Conservation (phyloP, 306 rosid genomes). For the Elaeagnus macrophylla region DNA sequence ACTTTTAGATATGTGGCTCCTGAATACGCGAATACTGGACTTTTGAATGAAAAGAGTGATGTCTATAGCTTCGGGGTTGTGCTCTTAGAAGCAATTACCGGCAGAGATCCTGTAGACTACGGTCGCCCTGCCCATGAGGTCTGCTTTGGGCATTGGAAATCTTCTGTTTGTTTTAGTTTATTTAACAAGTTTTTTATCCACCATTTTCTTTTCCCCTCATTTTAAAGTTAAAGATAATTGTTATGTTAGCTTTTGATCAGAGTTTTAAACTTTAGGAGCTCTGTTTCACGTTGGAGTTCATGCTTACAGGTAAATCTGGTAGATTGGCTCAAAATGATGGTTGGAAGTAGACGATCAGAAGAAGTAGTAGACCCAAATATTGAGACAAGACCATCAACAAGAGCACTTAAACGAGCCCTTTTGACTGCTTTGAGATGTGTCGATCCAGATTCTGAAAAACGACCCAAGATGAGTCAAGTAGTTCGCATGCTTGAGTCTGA, state of each 20-base stretch:
- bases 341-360: conserved; percentile 78
- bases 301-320: conserved; percentile 67
- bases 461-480: conserved; percentile 91
- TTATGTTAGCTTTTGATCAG: too few species aligned
- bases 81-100: conserved; percentile 77
- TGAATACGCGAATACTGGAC: conserved; percentile 89
- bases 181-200: too few species aligned
- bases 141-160: conserved; percentile 5
- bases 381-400: conserved; percentile 68
- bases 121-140: conserved; percentile 80
- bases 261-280: conserved; percentile 3
- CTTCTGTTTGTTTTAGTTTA: too few species aligned
- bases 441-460: conserved; percentile 87
- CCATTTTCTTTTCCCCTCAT: too few species aligned
- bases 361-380: conserved; percentile 87
- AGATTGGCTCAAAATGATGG: conserved; percentile 94
- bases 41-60: conserved; percentile 84
- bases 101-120: conserved; percentile 87
- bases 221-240: too few species aligned
- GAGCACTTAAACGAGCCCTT: conserved; percentile 77
- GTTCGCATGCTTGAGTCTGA: conserved; percentile 92
- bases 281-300: conserved; percentile 9
- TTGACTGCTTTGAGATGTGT: conserved; percentile 88
- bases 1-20: conserved; percentile 75
- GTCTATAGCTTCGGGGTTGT: conserved; percentile 89